Percentiles rank a stretch among this genome's conserved stretches.
These are phyloP conservation scores for Rhododendron henanense DNA, from an alignment of 148 eudicot genomes.

Conservation along the genomic window DNA sequence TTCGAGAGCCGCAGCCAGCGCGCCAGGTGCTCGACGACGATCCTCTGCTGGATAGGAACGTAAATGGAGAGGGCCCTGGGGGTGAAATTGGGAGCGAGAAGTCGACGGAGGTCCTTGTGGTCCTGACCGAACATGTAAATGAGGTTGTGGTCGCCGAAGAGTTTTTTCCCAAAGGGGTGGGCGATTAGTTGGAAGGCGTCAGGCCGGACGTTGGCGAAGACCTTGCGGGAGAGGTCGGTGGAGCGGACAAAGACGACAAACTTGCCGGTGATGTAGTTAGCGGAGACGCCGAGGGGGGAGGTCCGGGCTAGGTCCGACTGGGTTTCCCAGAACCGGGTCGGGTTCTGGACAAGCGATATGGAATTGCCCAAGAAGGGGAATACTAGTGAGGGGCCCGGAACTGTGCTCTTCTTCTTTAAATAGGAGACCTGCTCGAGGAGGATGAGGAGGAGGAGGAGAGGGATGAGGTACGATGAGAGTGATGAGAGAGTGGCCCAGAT, in stretches of 20 bases:
- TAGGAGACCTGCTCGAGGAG: conserved; percentile 44
- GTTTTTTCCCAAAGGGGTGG: conserved; percentile 78
- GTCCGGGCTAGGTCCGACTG: conserved; percentile 55
- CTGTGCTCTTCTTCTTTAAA: conserved; percentile 38
- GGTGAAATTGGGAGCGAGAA: conserved; percentile 72
- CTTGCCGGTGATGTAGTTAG: conserved; percentile 58
- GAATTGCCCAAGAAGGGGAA: conserved; percentile 72
- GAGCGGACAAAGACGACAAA: conserved; percentile 48
- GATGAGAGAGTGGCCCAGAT: neutral
- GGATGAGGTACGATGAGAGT: neutral
- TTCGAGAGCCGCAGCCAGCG: conserved; percentile 17
- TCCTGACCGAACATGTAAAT: conserved; percentile 83
- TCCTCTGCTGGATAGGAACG: conserved; percentile 45
- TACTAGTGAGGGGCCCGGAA: conserved; percentile 63
- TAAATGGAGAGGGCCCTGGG: conserved; percentile 70
- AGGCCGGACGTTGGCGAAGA: conserved; percentile 64
- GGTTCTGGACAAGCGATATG: conserved; percentile 42
- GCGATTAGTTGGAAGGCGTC: conserved; percentile 82
- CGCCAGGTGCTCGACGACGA: conserved; percentile 40
- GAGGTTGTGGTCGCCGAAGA: conserved; percentile 75
- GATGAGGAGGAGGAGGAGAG: neutral
- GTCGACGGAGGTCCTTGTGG: conserved; percentile 78
- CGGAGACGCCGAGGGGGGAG: conserved; percentile 55
- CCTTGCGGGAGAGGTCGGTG: conserved; percentile 59
- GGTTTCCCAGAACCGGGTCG: conserved; percentile 59